Conservation (phyloP, 2,329 filamentous ascomycete species). For the Zymoseptoria ardabiliae region DNA sequence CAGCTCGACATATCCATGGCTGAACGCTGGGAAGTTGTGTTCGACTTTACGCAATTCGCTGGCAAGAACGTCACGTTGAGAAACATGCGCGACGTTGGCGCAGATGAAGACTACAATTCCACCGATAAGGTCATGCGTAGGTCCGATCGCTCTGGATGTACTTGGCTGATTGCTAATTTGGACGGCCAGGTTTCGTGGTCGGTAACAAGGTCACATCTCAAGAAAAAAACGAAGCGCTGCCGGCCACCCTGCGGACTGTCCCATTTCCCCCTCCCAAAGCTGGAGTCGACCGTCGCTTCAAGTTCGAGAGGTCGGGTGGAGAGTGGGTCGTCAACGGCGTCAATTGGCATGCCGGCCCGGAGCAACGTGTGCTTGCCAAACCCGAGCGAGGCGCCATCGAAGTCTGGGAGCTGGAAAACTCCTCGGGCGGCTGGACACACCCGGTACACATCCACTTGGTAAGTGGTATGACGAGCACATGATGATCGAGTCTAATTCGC, state of each 20-base stretch:
- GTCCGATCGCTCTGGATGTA: no score
- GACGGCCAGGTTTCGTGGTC: neutral
- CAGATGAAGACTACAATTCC: neutral
- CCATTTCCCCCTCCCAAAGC: neutral
- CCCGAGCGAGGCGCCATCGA: neutral
- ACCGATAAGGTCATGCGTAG: neutral
- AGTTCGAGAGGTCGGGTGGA: neutral
- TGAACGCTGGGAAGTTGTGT: neutral
- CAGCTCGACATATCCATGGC: neutral
- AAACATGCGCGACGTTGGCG: neutral
- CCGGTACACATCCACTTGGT: neutral
- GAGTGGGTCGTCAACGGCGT: neutral
- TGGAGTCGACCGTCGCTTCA: neutral
- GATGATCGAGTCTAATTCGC: slow-evolving; percentile 34
- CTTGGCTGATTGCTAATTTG: no score
- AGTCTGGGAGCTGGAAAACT: neutral
- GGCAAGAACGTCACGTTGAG: neutral
- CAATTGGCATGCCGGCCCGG: neutral
- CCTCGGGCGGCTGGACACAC: neutral
- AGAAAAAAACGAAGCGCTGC: neutral
- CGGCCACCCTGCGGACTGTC: neutral
- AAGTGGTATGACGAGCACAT: neutral
- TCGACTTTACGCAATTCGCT: neutral
- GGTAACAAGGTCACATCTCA: neutral
- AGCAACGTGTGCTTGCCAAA: neutral